Conservation (phyloP, 768 basidiomycete species). For the Pulveroboletus sp. region DNA sequence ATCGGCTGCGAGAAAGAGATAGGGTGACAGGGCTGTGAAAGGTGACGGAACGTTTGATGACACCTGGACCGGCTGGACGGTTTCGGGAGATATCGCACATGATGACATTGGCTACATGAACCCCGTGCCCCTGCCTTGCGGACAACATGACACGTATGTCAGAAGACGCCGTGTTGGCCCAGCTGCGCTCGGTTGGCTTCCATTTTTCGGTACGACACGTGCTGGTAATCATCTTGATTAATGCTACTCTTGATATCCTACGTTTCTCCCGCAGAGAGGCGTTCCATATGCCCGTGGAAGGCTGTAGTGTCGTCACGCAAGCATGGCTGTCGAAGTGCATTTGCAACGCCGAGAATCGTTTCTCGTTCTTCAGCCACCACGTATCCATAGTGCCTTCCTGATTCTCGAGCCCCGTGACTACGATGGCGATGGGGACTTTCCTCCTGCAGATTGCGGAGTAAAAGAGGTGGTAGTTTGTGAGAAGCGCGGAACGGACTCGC, state of each 20-base stretch:
- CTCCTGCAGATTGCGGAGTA: constrained; percentile 37
- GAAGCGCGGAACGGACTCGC: constrained; percentile 16
- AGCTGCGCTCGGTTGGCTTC: constrained; percentile 23
- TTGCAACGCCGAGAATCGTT: constrained; percentile 21
- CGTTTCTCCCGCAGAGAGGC: constrained; percentile 13
- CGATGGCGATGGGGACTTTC: constrained; percentile 38
- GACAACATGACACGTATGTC: constrained; percentile 19
- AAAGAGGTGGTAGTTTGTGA: constrained; percentile 38
- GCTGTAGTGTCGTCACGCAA: constrained; percentile 36
- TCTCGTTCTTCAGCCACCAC: constrained; percentile 31
- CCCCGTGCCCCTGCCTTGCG: constrained; percentile 1
- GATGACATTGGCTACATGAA: constrained; percentile 19
- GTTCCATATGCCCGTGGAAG: constrained; percentile 4
- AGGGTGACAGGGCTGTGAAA: constrained; percentile 15
- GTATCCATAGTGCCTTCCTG: constrained; percentile 26
- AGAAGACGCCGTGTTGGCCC: constrained; percentile 18
- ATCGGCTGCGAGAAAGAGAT: constrained; percentile 2
- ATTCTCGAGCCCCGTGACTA: constrained; percentile 39
- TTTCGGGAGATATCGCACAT: constrained; percentile 19
- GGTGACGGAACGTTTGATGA: constrained; percentile 12
- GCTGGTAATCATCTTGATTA: constrained; percentile 20
- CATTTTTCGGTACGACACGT: constrained; percentile 21
- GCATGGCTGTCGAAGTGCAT: constrained; percentile 37
- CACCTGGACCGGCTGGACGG: neutral
- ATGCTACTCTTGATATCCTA: constrained; percentile 18